Evolutionary conservation across 495 filamentous ascomycete species (phyloP), one percentile per base, ranked within the genome.

Genomic region (Baudoinia panamericana): DNA sequence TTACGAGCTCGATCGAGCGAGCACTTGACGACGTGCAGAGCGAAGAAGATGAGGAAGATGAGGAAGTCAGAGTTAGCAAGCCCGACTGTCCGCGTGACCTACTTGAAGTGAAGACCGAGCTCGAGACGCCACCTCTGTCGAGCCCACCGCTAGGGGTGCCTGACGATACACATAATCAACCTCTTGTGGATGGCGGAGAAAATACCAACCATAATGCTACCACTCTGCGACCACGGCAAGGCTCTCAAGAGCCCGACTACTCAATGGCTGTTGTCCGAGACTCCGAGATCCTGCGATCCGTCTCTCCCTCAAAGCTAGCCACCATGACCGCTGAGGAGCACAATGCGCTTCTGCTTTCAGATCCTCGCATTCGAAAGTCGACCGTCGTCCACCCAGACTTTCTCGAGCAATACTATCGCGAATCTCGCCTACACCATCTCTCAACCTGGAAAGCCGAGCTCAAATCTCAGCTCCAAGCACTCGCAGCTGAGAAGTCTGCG

Each of bases 361-460:
- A 94, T 52, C 84, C 90, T 12, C 70, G 75, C 18, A 82, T 93
- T 50, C 70, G 80, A 26, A 83, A 87, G 43, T 82, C 84, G 0
- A 88, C 84, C 20, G 84, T 80, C 11, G 81, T 78, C 8, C 88
- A 96, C 42, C 87, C 90, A 0, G 78, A 87, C 28, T 97, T 97
- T 40, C 62, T 97, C 1, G 82, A 87, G 39, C 85, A 94, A 50
- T 97, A 82, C 56, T 96, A 95, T 51, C 77, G 80, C 39, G 84
- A 95, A 57, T 94, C 85, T 26, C 78, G 90, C 5, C 69, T 97
- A 12, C 90, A 97, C 60, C 87, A 97, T 54, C 65, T 97, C 1
- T 95, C 90, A 2, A 82, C 78, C 8, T 94, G 88, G 90, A 96
- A 94, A 68, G 80, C 87, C 0, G 80, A 93, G 30, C 59, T 97